phyloP scores from a whole-genome alignment of 2,329 filamentous ascomycete genomes.

The Calonectria hongkongensis region DNA sequence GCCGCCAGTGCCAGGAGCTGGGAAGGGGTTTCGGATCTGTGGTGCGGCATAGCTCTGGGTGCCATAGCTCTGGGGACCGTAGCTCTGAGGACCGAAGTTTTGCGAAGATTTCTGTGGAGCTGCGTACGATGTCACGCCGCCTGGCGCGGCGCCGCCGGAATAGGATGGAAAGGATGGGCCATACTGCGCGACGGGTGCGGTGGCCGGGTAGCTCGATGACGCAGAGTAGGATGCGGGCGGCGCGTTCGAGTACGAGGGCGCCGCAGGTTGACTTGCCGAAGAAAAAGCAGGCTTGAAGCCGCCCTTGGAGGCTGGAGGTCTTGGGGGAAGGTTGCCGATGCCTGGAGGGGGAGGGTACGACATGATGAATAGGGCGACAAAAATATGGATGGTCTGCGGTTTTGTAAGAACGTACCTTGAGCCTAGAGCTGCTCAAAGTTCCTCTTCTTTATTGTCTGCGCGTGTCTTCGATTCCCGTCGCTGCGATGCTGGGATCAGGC shows the following conservation, averaged over 20 bases:
- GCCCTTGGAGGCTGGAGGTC: constrained; percentile 78
- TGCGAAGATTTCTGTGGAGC: constrained; percentile 47
- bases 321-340: constrained; percentile 79
- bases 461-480: constrained; percentile 16
- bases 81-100: constrained; percentile 47
- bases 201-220: constrained; percentile 60
- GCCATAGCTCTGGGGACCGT: constrained; percentile 52
- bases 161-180: constrained; percentile 65
- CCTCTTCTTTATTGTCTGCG: constrained; percentile 25
- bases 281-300: constrained; percentile 72
- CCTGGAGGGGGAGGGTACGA: constrained; percentile 92
- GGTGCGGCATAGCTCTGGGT: constrained; percentile 68
- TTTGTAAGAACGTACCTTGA: constrained; percentile 70
- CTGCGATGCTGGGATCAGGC: constrained; percentile 15
- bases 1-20: constrained; percentile 71
- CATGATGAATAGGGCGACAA: constrained; percentile 79
- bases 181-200: constrained; percentile 64
- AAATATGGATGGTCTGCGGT: constrained; percentile 48
- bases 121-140: constrained; percentile 54
- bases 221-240: constrained; percentile 53
- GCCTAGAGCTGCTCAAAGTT: constrained; percentile 63
- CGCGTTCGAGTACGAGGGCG: constrained; percentile 62
- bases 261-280: constrained; percentile 58
- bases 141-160: constrained; percentile 51
- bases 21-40: constrained; percentile 89